Conservation (phyloP, 2,329 filamentous ascomycete species). For the Colletotrichum sp. region DNA sequence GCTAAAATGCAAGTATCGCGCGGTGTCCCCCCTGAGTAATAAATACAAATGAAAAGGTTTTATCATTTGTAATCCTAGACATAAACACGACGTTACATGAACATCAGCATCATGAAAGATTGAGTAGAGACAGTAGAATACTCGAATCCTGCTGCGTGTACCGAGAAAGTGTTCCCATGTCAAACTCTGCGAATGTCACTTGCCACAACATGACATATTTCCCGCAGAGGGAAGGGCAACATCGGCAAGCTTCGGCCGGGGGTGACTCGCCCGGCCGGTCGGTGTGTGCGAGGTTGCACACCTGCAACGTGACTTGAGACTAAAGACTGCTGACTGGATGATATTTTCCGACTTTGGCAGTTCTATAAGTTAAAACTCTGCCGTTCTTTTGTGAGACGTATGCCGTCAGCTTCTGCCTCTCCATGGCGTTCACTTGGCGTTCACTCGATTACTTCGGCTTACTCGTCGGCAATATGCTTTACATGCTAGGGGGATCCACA, state of each 20-base stretch:
- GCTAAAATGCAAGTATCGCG: neutral
- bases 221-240: neutral
- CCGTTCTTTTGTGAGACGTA: neutral
- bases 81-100: neutral
- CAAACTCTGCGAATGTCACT: neutral
- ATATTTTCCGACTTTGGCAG: neutral
- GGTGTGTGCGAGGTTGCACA: neutral
- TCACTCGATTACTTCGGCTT: neutral
- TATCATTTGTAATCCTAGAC: neutral
- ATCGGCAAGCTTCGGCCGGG: neutral
- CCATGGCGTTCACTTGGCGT: neutral
- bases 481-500: neutral
- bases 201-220: neutral
- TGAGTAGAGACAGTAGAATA: neutral
- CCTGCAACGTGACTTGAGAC: neutral
- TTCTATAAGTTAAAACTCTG: neutral
- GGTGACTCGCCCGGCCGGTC: neutral
- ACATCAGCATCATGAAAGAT: neutral
- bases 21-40: neutral
- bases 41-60: neutral
- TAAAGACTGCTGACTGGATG: neutral
- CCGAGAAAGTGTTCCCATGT: neutral
- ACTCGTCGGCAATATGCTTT: neutral
- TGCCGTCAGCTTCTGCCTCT: neutral
- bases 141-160: neutral